These are phyloP conservation scores for Paraphoma sp. DNA, from an alignment of 2,329 filamentous ascomycete genomes.

Conservation along the genomic window DNA sequence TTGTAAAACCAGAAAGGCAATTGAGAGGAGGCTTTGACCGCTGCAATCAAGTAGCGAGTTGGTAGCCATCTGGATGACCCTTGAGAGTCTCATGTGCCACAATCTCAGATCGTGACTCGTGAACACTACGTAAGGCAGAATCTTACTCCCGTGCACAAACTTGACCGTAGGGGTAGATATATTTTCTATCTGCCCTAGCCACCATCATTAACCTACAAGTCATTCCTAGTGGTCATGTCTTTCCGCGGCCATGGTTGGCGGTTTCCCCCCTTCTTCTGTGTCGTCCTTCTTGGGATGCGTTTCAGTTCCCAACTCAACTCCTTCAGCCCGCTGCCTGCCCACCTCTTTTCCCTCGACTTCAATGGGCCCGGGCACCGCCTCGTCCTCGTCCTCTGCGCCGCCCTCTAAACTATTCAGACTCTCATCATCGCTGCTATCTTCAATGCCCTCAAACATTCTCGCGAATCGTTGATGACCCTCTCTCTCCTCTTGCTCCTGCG, in stretches of 20 bases:
- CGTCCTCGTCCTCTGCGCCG: neutral
- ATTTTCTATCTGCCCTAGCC: neutral
- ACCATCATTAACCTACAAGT: neutral
- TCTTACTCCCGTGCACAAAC: no score
- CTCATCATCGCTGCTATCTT: conserved; percentile 38
- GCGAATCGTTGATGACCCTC: conserved; percentile 43
- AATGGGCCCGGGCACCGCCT: neutral
- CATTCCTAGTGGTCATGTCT: neutral
- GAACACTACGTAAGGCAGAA: no score
- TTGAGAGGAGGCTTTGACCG: conserved; percentile 91
- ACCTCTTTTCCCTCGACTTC: neutral
- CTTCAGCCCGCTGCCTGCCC: neutral
- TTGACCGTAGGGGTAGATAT: no score
- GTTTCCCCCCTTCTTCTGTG: neutral
- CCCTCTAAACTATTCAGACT: conserved; percentile 16
- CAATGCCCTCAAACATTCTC: conserved; percentile 44
- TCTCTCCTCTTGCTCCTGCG: conserved; percentile 36
- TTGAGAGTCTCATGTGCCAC: neutral
- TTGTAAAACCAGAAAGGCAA: conserved; percentile 87
- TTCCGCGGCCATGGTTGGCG: neutral
- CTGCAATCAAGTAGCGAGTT: conserved; percentile 79
- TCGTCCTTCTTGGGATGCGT: neutral
- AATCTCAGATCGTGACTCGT: no score
- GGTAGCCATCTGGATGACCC: conserved; percentile 59
- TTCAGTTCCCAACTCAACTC: neutral